Evolutionary conservation across 2,329 filamentous ascomycete species (phyloP), one percentile per base, ranked within the genome.

Genomic region (Karstenula rhodostoma): DNA sequence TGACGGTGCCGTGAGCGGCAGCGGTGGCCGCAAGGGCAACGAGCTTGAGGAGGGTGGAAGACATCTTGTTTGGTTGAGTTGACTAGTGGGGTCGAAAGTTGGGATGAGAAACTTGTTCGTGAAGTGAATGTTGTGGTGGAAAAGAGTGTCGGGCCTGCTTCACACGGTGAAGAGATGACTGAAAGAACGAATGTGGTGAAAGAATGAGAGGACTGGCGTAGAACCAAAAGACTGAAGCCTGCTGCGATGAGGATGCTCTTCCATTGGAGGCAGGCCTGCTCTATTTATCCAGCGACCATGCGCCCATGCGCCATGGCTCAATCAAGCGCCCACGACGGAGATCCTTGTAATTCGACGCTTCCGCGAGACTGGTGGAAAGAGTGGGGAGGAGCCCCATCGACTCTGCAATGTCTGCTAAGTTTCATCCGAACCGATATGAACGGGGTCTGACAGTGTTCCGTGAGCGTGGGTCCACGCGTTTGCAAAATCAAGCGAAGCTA

Each of bases 1-100:
- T 70, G 55, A 83, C 79, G 53, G 73, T 77, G 37, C 83, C 83
- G 71, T 85, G 83, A 58, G 81, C 82, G 59, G 78, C 73, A 57
- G 78, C 80, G 35, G 77, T 74, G 60, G 79, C 72, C 55, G 77
- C 80, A 44, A 76, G 64, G 64, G 74, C 75, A 57, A 69, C 73
- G 52, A 76, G 62, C 56, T 67, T 65, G 58, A 68, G 60, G 55
- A 71, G 58, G 37, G 68, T 69, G 57, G 69, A 61, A 65, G 74
- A 72, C 73, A 75, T 75, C 29, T 67, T 71, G 67, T 59, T 52
- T 29, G 56, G 58, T 59, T 56, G 43, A 44, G 42, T 55, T 22
- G 54, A 42, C 27, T 35, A 47, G 23, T 59, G 62, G 23, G 62
- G 65, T 22, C 37, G 37, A 61, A 61, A 62, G 59, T 60, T 50